Conservation (phyloP, 2,329 filamentous ascomycete species). For the Calonectria pteridis region DNA sequence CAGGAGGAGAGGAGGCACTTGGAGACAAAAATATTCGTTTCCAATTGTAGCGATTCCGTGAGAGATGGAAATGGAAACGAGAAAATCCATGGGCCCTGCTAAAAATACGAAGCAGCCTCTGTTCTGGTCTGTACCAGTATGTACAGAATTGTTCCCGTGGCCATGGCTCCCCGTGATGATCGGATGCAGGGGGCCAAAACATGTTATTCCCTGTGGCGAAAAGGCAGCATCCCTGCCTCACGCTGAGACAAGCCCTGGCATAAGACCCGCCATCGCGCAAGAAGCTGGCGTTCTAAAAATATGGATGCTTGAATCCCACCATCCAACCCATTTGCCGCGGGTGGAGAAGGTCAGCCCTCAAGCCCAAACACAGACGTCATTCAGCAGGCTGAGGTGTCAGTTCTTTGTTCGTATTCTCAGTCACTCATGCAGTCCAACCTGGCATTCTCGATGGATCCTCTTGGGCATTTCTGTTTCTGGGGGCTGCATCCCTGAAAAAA, state of each 20-base stretch:
- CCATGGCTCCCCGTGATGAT: conserved; percentile 11
- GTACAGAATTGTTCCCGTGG: conserved; percentile 4
- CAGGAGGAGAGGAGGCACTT: neutral
- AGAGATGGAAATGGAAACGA: neutral
- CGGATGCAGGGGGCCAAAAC: conserved; percentile 19
- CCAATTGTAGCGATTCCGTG: neutral
- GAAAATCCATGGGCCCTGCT: neutral
- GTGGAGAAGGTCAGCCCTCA: conserved; percentile 14
- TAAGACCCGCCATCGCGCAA: conserved; percentile 7
- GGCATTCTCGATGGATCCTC: conserved; percentile 19
- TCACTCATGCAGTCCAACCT: conserved; percentile 25
- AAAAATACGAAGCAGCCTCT: neutral
- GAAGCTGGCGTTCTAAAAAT: conserved; percentile 18
- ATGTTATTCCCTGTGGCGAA: conserved; percentile 8
- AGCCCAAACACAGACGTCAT: conserved; percentile 25
- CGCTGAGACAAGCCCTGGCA: conserved; percentile 16
- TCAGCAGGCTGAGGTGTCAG: conserved; percentile 19
- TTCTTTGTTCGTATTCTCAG: conserved; percentile 24
- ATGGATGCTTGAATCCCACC: conserved; percentile 3
- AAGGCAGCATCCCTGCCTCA: conserved; percentile 4
- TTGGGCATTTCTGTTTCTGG: neutral
- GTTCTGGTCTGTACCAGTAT: neutral
- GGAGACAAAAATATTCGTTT: neutral
- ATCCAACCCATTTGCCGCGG: conserved; percentile 9
- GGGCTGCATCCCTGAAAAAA: neutral